Evolutionary conservation across 345 rosid genomes (phyloP).

Genomic region (Cardamine occulta): DNA sequence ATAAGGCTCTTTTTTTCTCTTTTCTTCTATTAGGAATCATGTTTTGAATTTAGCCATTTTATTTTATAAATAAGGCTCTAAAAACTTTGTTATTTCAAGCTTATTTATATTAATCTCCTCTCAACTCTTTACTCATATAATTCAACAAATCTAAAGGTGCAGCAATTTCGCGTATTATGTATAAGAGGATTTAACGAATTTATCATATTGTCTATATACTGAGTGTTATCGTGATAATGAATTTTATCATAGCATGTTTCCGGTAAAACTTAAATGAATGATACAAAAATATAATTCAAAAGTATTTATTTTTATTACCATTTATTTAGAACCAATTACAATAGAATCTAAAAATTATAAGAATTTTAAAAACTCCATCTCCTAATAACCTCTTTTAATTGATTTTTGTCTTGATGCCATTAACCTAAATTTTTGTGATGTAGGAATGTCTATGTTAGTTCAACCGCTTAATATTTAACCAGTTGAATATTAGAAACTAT

Average conservation of each 20-base stretch:
- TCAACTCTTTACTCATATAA: neutral
- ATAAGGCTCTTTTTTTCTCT: neutral
- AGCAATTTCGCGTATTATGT: neutral
- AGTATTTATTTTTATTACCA: too few species aligned
- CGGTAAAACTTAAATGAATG: too few species aligned
- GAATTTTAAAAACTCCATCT: neutral
- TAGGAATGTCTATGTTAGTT: neutral
- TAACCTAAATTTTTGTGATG: neutral
- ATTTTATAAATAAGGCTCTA: neutral
- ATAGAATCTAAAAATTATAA: too few species aligned
- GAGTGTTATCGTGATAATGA: neutral
- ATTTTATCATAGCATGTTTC: neutral
- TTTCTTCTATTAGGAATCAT: neutral
- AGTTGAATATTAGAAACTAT: neutral
- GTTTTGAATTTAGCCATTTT: neutral
- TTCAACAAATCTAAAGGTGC: neutral
- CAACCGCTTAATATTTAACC: neutral
- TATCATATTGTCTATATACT: neutral
- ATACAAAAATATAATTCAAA: too few species aligned
- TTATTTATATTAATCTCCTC: neutral
- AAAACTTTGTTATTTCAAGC: conserved; percentile 8
- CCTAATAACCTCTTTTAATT: neutral
- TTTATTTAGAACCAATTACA: too few species aligned
- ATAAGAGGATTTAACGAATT: neutral
- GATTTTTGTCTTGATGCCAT: neutral